Evolutionary conservation across 495 filamentous ascomycete species (phyloP), one percentile per base, ranked within the genome.

Genomic region (Neurospora sublineolata): DNA sequence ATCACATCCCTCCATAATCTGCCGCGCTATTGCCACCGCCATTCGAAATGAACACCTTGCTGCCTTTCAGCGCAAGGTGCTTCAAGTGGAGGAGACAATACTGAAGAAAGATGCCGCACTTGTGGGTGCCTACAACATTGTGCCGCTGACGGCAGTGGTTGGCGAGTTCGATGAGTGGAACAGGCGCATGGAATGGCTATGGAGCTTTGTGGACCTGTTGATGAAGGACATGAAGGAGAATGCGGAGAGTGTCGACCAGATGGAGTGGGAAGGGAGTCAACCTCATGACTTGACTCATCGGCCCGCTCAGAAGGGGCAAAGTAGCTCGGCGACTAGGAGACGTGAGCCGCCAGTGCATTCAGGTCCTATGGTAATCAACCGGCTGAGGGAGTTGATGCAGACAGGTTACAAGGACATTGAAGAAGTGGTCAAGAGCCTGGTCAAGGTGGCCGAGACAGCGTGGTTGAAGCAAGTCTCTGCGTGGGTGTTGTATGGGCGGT

Each of bases 331-430:
- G 52, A 64, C 14, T 18, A 64, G 52, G 6, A 64, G 16, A 64
- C 52, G 52, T 64, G 52, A 64, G 27, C 52, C 52, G 23, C 27
- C 52, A 33, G 52, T 33, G 27, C 27, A 64, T 33, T n/a, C 70
- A 74, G 80, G 27, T 72, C 90, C 91, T 16, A 82, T 83, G 42
- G 82, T 97, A 70, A 94, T 99, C 71, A 86, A 97, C 77, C 85
- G 87, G 71, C 82, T 97, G 46, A 87, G 93, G 23, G 78, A 81
- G 23, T 90, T 92, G 79, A 83, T 92, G 67, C 89, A 92, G 76
- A 97, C 94, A n/a, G 95, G 95, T 52, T 97, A 95, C 78, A 81
- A 86, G 18, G 92, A 97, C 74, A 89, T 99, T 68, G 92, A 93
- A 75, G 86, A 89, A 69, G 89, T 91, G 39, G 89, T 92, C 0